These are phyloP conservation scores for Botryotinia convoluta DNA, from an alignment of 2,329 filamentous ascomycete genomes.

Conservation along the genomic window DNA sequence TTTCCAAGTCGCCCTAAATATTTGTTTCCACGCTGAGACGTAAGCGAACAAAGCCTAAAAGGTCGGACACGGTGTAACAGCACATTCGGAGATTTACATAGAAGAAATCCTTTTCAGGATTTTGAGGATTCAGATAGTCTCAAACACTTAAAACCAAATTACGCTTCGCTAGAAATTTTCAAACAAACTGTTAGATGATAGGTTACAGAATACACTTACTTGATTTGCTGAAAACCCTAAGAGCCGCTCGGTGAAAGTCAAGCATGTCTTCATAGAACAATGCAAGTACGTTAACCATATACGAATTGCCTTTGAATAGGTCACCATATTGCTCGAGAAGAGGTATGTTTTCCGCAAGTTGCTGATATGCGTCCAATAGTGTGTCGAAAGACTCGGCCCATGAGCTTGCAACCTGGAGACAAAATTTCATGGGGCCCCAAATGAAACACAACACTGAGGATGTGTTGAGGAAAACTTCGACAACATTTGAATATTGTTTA, in stretches of 20 bases:
- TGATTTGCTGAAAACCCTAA: slow-evolving; percentile 35
- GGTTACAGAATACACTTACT: slow-evolving; percentile 26
- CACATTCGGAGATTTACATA: no score
- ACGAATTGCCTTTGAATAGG: slow-evolving; percentile 34
- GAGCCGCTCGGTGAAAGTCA: slow-evolving; percentile 40
- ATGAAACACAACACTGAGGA: slow-evolving; percentile 39
- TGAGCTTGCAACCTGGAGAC: slow-evolving; percentile 39
- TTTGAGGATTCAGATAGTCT: no score
- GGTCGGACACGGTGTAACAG: no score
- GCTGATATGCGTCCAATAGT: slow-evolving; percentile 41
- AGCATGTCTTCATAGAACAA: slow-evolving; percentile 42
- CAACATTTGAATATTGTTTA: slow-evolving; percentile 40
- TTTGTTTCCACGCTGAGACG: slow-evolving; percentile 31
- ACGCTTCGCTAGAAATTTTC: no score
- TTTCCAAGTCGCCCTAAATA: slow-evolving; percentile 40
- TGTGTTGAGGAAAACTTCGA: slow-evolving; percentile 40
- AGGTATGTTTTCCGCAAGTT: slow-evolving; percentile 42
- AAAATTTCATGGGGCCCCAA: slow-evolving; percentile 42
- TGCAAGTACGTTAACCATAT: slow-evolving; percentile 38
- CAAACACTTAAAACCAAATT: no score
- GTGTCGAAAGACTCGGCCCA: slow-evolving; percentile 40
- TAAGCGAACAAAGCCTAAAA: not conserved
- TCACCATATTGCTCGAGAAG: slow-evolving; percentile 38
- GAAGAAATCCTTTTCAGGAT: no score
- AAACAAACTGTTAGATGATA: no score